Base-by-base conservation (phyloP, 257 asterid species). In the Datura wrightii region DNA sequence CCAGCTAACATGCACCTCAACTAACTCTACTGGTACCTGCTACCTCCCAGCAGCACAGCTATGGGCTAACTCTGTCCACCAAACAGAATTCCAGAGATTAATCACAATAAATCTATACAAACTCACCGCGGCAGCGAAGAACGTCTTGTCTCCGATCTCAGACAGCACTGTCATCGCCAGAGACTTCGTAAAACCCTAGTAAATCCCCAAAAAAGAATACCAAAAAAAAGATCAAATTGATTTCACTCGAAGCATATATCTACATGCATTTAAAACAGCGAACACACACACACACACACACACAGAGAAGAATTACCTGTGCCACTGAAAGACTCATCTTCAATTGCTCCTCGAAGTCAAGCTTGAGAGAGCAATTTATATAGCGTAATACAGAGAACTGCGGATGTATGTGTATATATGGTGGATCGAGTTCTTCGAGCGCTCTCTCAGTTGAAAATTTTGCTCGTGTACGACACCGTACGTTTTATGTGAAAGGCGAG, bases 101-200 rank as follows among this genome's bases (percentile, higher is more conserved):
- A 81, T 19, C 52, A 60, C 6, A 4, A 80, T 1, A 42, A 42
- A 83, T 46, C 80, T 8, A 70, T 86, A 3, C 24, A 31, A 87
- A 82, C 94, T 91, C 89, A 95, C 98, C 85, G 98, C 98, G 79
- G 98, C 98, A 71, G 98, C 98, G 62, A 95, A 95, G 85, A 95
- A 95, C 5, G 98, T 95, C 88, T 95, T 95, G 89, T 95, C 98
- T 14, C 98, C 98, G 87, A 95, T 94, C 93, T 95, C 98, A 18
- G 98, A 95, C 13, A 95, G 85, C 79, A 95, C 93, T 14, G 98
- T 95, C 98, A 95, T 95, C 80, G 98, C 98, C 88, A 95, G 87
- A 53, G 98, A 95, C 96, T 95, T 95, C 67, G 98, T 90, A 79
- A 95, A 95, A 6, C 98, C 98, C 98, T 94, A 48, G 14, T n/a